Base-by-base conservation (phyloP, 83 land plant genomes). In the Larix sibirica region DNA sequence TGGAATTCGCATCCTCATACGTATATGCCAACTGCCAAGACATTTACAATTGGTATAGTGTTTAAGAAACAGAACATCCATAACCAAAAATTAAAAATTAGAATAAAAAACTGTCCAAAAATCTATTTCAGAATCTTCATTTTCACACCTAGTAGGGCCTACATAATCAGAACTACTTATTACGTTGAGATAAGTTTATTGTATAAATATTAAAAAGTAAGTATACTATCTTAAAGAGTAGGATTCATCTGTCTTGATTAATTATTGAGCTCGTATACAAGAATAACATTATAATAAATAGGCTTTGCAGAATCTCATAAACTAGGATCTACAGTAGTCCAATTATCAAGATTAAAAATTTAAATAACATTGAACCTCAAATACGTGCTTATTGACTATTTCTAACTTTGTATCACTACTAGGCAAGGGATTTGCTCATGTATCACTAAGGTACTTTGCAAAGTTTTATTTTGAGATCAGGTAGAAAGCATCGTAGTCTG, bases 1-100 rank as follows among this genome's bases (percentile, higher is more conserved):
- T 2, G 91, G 91, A 68, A 78, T 85, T 74, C 77, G 84, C 99
- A 97, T 97, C 88, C 88, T 90, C 98, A 95, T 95, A 18, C 91
- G 81, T 70, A 97, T 83, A 86, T 97, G 98, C 99, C 98, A 97
- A 70, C 99, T 97, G 83, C 63, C 62, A 23, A 58, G 54, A 60
- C 38, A 83, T 10, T 62, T 40, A 18, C 23, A 75, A 6, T 47
- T 4, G 17, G 23, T 47, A 50, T 24, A 23, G 50, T 23, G 24
- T 17, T 75, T 24, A 75, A 13, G 31, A 75, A 75, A 40, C 23
- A 50, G 56, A 50, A 10, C 13, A 50, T 50, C 13, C 56, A 50
- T 10, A 10, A 12, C 56, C 56, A 50, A 50, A 10, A 50, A 10
- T 2, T 8, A 50, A 10, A 10, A 50, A 9, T 0, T 9, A 50